Evolutionary conservation across 306 rosid species (phyloP), one percentile per base, ranked within the genome.

Genomic region (Citrullus amarus): DNA sequence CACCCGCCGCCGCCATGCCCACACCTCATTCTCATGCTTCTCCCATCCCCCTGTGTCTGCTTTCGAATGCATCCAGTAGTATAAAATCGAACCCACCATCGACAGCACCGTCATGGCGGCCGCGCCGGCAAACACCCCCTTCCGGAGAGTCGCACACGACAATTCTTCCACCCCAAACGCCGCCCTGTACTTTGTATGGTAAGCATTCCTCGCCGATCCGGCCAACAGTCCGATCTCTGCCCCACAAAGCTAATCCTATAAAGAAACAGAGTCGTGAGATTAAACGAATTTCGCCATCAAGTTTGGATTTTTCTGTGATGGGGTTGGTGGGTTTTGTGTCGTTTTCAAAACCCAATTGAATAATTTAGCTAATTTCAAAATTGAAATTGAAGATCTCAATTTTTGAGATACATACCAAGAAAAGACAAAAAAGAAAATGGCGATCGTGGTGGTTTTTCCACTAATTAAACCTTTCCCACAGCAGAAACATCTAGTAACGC

Each of bases 11-110:
- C 95, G 22, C 22, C 22, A 95, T 61, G 66, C 88, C 97, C 28
- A 88, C 18, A 36, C 93, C 97, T 92, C 99, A 25, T 95, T 86
- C 53, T 60, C 88, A 73, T 95, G 93, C 87, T 92, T 92, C 92
- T 85, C 83, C 99, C 99, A 95, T 58, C 97, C 97, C 20, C 99
- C 99, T 2, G 99, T 95, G 62, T 88, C 99, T 12, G 96, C 93
- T 85, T 80, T 95, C 25, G 92, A 81, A 81, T 95, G 99, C 4
- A 91, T 78, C 91, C 93, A 91, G 61, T 95, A 95, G 91, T 91
- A 95, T 44, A 88, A 76, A 72, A 84, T 69, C 60, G 99, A 88
- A 4, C 85, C 87, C 80, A 86, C 50, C 88, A 95, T 82, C 1
- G 99, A 95, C 71, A 95, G 34, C 86, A 92, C 78, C 14, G 97